phyloP scores from a whole-genome alignment of 441 rosid species.

The Metrosideros polymorpha region DNA sequence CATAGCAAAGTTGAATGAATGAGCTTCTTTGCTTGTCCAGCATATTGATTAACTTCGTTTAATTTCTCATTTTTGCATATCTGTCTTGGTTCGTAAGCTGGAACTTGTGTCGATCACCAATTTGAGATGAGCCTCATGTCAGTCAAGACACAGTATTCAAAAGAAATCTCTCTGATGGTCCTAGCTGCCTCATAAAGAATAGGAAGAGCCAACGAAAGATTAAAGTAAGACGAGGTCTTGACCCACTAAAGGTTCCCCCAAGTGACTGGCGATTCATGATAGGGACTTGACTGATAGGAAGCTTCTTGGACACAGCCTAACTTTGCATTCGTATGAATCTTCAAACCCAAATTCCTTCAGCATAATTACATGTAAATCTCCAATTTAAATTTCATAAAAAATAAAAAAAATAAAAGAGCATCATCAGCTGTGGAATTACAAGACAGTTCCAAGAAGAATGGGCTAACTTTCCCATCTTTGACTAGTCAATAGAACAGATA shows the following conservation, averaged over 20 bases:
- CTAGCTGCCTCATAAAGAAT: neutral
- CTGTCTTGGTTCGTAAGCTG: neutral
- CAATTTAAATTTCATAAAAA: neutral
- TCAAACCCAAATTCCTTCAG: neutral
- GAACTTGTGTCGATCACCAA: neutral
- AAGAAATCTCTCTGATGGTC: neutral
- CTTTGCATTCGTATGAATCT: neutral
- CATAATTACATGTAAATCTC: neutral
- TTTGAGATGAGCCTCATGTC: neutral
- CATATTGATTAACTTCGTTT: neutral
- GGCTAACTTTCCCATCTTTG: neutral
- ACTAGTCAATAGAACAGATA: neutral
- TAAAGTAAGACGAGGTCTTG: neutral
- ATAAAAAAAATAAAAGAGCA: neutral
- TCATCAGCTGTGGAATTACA: neutral
- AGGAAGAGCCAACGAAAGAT: neutral
- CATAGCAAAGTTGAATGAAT: neutral
- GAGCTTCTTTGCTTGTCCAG: neutral
- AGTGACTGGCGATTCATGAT: neutral
- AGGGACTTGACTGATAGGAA: neutral
- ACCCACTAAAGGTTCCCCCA: neutral
- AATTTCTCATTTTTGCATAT: neutral
- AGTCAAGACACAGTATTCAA: neutral
- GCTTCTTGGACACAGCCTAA: neutral
- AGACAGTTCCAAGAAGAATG: neutral